Evolutionary conservation across 768 basidiomycete genomes (phyloP).

Genomic region (Hericium alpestre): DNA sequence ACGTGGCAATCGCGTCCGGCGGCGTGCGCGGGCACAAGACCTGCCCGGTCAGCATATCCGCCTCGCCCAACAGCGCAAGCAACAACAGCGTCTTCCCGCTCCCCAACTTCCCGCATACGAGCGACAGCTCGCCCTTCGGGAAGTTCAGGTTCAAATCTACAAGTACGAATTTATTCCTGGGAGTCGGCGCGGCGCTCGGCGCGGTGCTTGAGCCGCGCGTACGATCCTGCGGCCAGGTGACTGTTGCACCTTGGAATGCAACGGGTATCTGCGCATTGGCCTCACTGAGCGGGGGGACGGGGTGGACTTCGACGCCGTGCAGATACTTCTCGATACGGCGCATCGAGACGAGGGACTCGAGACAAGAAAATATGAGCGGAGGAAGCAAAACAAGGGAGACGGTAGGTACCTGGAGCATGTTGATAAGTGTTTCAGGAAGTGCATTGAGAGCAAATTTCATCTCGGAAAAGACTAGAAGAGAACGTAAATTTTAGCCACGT

Average conservation of each 20-base stretch:
- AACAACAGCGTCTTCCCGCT: slow-evolving; percentile 82
- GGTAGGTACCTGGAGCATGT: slow-evolving; percentile 60
- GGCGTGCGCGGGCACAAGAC: slow-evolving; percentile 76
- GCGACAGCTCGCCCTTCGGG: slow-evolving; percentile 66
- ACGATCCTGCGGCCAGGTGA: slow-evolving; percentile 85
- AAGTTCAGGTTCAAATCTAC: slow-evolving; percentile 72
- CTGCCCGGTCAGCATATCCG: slow-evolving; percentile 75
- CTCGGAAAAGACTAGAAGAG: slow-evolving; percentile 63
- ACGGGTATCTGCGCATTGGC: slow-evolving; percentile 48
- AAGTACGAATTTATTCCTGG: slow-evolving; percentile 68
- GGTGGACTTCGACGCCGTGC: slow-evolving; percentile 56
- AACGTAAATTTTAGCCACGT: background rate
- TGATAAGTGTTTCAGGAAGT: slow-evolving; percentile 85
- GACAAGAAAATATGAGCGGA: background rate
- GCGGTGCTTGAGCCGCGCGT: slow-evolving; percentile 30
- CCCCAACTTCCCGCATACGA: slow-evolving; percentile 84
- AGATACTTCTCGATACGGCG: slow-evolving; percentile 90
- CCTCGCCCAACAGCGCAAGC: slow-evolving; percentile 80
- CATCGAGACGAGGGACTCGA: slow-evolving; percentile 68
- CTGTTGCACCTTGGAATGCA: slow-evolving; percentile 72
- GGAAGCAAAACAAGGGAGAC: background rate
- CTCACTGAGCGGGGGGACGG: slow-evolving; percentile 39
- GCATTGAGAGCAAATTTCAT: slow-evolving; percentile 83
- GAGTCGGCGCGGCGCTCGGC: slow-evolving; percentile 57
- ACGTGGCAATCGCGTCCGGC: slow-evolving; percentile 63